Percentiles rank a stretch among this genome's conserved stretches.
phyloP scores from a whole-genome alignment of 108 stramenopile genomes.

The Cyclotella kingstonii region DNA sequence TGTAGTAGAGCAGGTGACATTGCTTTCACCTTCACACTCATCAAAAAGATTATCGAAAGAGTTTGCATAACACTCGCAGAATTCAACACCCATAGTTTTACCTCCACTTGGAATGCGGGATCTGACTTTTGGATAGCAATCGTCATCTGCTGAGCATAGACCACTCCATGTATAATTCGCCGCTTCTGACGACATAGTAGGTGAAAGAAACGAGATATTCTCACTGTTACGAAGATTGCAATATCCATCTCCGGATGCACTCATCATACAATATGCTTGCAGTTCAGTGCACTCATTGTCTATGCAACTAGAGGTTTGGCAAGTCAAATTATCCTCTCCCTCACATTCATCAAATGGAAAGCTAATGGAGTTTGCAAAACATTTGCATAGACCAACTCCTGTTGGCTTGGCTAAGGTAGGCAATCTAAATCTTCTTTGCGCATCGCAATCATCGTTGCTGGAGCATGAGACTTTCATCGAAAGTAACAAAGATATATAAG shows the following conservation, averaged over 20 bases:
- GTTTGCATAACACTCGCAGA: constrained; percentile 14
- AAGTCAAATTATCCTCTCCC: background rate
- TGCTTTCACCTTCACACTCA: constrained; percentile 20
- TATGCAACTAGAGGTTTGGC: background rate
- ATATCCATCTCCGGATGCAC: background rate
- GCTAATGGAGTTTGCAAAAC: background rate
- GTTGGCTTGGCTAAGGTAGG: background rate
- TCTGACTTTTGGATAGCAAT: constrained; percentile 9
- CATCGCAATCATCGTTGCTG: background rate
- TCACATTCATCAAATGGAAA: constrained; percentile 5
- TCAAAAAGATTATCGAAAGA: background rate
- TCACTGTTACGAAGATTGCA: background rate
- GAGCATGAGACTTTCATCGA: background rate
- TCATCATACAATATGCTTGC: background rate
- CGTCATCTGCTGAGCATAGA: constrained; percentile 4
- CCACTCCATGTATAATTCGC: constrained; percentile 7
- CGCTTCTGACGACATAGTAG: background rate
- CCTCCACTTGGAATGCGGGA: background rate
- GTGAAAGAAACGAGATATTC: background rate
- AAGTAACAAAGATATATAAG: too few relatives aligned
- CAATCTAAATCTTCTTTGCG: constrained; percentile 1
- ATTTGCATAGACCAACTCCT: background rate
- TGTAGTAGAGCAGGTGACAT: constrained; percentile 15
- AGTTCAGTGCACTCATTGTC: background rate
- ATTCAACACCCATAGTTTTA: constrained; percentile 5